Evolutionary conservation across 2,329 filamentous ascomycete genomes (phyloP).

Genomic region (Ambrosiella beaveri): DNA sequence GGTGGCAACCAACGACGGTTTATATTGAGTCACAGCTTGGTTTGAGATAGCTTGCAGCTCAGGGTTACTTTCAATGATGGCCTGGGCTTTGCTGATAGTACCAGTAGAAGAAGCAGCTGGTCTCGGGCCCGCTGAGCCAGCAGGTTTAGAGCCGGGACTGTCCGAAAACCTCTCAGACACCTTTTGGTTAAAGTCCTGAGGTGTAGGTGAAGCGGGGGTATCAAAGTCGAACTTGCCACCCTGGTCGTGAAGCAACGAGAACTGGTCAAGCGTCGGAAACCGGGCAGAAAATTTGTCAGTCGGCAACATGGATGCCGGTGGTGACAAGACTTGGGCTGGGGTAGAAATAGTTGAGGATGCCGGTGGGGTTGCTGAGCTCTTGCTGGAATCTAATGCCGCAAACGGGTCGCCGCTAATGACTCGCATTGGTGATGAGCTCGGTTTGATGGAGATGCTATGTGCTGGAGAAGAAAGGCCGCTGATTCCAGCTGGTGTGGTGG

Average conservation of each 20-base stretch:
- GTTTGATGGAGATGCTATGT: slow-evolving; percentile 33
- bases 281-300: slow-evolving; percentile 67
- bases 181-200: slow-evolving; percentile 42
- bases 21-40: slow-evolving; percentile 16
- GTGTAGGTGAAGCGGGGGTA: slow-evolving; percentile 30
- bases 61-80: slow-evolving; percentile 45
- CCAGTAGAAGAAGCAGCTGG: slow-evolving; percentile 24
- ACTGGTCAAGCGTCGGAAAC: slow-evolving; percentile 86
- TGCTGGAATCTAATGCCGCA: slow-evolving; percentile 62
- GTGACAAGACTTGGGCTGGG: slow-evolving; percentile 1
- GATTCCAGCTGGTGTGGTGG: slow-evolving; percentile 16
- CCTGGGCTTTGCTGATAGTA: slow-evolving; percentile 42
- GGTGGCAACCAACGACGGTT: slow-evolving; percentile 27
- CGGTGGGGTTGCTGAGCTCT: slow-evolving; percentile 11
- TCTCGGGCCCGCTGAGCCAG: slow-evolving; percentile 6
- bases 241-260: slow-evolving; percentile 73
- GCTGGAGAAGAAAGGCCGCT: slow-evolving; percentile 8
- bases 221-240: slow-evolving; percentile 76
- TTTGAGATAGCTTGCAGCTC: slow-evolving; percentile 41
- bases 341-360: neutral
- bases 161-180: slow-evolving; percentile 66
- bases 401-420: slow-evolving; percentile 68
- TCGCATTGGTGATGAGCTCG: slow-evolving; percentile 51
- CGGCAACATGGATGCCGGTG: slow-evolving; percentile 17
- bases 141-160: slow-evolving; percentile 6